Evolutionary conservation across 2,329 filamentous ascomycete genomes (phyloP).

Genomic region (Lachnellula suecica): DNA sequence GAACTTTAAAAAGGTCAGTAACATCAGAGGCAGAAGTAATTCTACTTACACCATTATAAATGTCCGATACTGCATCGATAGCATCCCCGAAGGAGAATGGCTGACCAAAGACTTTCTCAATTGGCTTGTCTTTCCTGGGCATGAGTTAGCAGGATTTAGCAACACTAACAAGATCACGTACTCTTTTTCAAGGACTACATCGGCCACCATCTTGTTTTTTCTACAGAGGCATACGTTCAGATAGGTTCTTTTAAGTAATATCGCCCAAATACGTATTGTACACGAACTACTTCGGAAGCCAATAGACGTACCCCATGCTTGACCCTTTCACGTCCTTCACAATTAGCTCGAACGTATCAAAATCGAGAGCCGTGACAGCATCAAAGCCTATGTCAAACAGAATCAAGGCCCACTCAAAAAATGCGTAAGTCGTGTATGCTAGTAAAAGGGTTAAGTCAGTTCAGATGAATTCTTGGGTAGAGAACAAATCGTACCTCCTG

Average conservation of each 20-base stretch:
- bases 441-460: conserved; percentile 23
- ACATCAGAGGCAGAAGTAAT: neutral
- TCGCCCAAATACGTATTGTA: conserved; percentile 40
- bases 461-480: neutral
- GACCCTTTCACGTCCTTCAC: conserved; percentile 85
- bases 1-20: conserved; percentile 54
- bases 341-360: conserved; percentile 82
- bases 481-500: conserved; percentile 71
- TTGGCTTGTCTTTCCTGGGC: conserved; percentile 71
- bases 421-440: conserved; percentile 97
- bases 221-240: conserved; percentile 36
- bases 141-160: conserved; percentile 29
- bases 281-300: conserved; percentile 83
- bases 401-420: conserved; percentile 96
- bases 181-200: conserved; percentile 68
- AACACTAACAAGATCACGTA: conserved; percentile 45
- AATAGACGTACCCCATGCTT: conserved; percentile 97
- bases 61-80: conserved; percentile 80
- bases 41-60: conserved; percentile 79
- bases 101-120: conserved; percentile 67
- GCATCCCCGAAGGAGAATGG: conserved; percentile 73
- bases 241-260: conserved; percentile 27
- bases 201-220: conserved; percentile 43
- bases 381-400: conserved; percentile 96
- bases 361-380: conserved; percentile 90